Conservation (phyloP, 495 filamentous ascomycete genomes). For the Penicillium steckii region DNA sequence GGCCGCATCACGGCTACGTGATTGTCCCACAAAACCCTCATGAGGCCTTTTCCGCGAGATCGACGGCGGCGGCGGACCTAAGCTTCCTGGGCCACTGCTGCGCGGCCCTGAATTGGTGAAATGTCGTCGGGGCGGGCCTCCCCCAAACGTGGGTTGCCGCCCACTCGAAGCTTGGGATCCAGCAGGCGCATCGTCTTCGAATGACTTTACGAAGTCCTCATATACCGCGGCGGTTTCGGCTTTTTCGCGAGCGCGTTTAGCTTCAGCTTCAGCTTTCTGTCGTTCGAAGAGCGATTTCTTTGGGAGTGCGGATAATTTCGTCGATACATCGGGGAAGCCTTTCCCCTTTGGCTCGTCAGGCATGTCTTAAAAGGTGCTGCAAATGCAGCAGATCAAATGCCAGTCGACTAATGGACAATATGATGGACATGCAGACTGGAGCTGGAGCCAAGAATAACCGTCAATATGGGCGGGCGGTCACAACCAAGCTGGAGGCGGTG, state of each 20-base stretch:
- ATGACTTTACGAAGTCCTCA: constrained; percentile 87
- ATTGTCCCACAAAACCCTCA: constrained; percentile 42
- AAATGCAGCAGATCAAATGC: constrained; percentile 18
- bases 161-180: constrained; percentile 21
- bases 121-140: constrained; percentile 52
- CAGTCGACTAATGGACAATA: not conserved
- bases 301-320: constrained; percentile 75
- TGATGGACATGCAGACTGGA: not conserved
- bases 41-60: constrained; percentile 50
- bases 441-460: not conserved
- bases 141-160: constrained; percentile 35
- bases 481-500: not conserved
- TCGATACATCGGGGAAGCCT: constrained; percentile 80
- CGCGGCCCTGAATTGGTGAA: constrained; percentile 50
- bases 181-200: constrained; percentile 66
- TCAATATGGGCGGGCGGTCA: not conserved
- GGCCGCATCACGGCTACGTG: constrained; percentile 38
- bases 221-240: constrained; percentile 89
- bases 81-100: constrained; percentile 73
- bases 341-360: constrained; percentile 45
- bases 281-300: constrained; percentile 93
- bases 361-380: constrained; percentile 34
- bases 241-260: constrained; percentile 82
- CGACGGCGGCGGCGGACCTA: constrained; percentile 61
- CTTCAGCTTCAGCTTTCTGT: constrained; percentile 90